Base-by-base conservation (phyloP, 2,329 filamentous ascomycete species). In the Rhinocladiella mackenziei region DNA sequence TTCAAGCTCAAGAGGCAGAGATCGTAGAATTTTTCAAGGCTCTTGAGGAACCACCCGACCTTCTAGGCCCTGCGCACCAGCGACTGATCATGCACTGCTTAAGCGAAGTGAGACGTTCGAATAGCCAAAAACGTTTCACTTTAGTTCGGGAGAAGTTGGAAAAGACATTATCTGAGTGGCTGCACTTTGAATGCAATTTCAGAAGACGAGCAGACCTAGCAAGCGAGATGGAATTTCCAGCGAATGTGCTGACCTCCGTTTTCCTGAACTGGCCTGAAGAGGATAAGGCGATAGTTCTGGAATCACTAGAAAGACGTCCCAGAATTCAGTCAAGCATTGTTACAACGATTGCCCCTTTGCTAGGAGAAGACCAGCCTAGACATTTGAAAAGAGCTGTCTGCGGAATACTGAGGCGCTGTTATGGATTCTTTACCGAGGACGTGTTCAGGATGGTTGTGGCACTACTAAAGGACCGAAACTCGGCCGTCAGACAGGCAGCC, bases 1-100 rank as follows among this genome's bases (percentile, higher is more conserved):
- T 70, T 22, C 18, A 25, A 40, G 15, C 32, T 13, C 20, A 29
- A 19, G 20, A 15, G n/a, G 23, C 9, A 15, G 13, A 28, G 8
- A 8, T 38, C 15, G 20, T 26, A 26, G 7, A 26, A 26, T 26
- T 26, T 26, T 26, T 26, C 11, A 26, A 26, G 23, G 23, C 7
- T 11, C 23, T 26, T 33, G 13, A 13, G n/a, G 30, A 33, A 18
- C 30, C 30, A 14, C 30, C n/a, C n/a, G 30, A 33, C 15, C 30
- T 33, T 18, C 15, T 33, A 13, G 30, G 30, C 15, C 30, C 13
- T 7, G 23, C 23, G 11, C 31, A 34, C 18, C 15, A 34, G 18
- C 31, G 31, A 34, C 31, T 34, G 11, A 15, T 34, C 31, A 34
- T 34, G 3, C 31, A 34, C 31, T 34, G 15, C 31, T 34, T 17